Percentiles rank a stretch among this genome's conserved stretches.
Evolutionary conservation across 2,329 filamentous ascomycete genomes (phyloP).

Genomic region (Aureobasidium sp.): DNA sequence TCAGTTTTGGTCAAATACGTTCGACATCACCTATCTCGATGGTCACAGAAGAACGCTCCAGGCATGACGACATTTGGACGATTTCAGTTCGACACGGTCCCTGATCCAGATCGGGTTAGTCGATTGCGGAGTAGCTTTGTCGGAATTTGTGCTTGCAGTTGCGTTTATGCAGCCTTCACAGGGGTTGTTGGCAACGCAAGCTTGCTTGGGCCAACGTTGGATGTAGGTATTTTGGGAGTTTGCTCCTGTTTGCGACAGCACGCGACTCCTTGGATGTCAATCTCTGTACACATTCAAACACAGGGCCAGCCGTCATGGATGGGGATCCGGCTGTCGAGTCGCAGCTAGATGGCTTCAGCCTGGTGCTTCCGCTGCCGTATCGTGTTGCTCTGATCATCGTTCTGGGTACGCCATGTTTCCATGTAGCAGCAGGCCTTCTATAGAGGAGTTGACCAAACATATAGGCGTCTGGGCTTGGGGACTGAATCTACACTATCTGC

Average conservation of each 20-base stretch:
- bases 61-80: neutral
- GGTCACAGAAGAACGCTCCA: neutral
- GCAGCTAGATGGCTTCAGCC: conserved; percentile 73
- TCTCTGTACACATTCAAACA: neutral
- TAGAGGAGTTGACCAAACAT: conserved; percentile 3
- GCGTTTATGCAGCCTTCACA: neutral
- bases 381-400: conserved; percentile 79
- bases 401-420: conserved; percentile 52
- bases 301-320: conserved; percentile 46
- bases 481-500: conserved; percentile 80
- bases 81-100: neutral
- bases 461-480: conserved; percentile 93
- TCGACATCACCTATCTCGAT: neutral
- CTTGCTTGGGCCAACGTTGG: neutral
- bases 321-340: conserved; percentile 62
- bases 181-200: neutral
- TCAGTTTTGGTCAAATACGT: neutral
- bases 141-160: neutral
- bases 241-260: neutral
- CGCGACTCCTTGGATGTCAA: conserved; percentile 1
- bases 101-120: no score
- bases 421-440: neutral
- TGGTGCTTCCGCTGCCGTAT: conserved; percentile 80
- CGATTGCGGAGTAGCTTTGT: no score
- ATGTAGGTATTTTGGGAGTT: neutral